phyloP scores from a whole-genome alignment of 148 eudicot species.

The Simmondsia chinensis region DNA sequence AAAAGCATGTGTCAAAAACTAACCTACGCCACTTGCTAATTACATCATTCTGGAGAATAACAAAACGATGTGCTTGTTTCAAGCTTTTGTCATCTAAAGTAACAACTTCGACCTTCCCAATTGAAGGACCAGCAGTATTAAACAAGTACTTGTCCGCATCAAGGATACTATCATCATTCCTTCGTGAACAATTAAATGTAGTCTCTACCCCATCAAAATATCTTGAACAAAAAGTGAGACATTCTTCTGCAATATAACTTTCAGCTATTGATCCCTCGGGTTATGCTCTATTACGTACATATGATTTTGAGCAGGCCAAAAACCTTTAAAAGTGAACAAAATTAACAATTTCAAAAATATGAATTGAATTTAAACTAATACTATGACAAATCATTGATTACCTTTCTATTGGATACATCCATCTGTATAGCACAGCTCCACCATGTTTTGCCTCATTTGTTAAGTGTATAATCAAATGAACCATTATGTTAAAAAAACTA shows the following conservation, averaged over 20 bases:
- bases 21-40: background rate
- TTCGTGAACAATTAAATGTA: background rate
- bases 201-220: background rate
- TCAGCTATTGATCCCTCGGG: background rate
- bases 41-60: background rate
- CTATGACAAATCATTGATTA: background rate
- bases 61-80: background rate
- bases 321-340: background rate
- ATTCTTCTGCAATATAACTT: no score
- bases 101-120: background rate
- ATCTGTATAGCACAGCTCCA: background rate
- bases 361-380: background rate
- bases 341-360: background rate
- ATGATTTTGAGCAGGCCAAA: background rate
- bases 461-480: background rate
- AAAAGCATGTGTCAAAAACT: no score
- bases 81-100: background rate
- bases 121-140: background rate
- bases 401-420: background rate
- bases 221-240: background rate
- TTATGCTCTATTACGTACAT: background rate
- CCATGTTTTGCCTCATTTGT: background rate
- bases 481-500: no score
- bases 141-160: background rate
- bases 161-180: background rate